phyloP scores from a whole-genome alignment of 2,329 filamentous ascomycete genomes.

The Xylariaceae sp. region DNA sequence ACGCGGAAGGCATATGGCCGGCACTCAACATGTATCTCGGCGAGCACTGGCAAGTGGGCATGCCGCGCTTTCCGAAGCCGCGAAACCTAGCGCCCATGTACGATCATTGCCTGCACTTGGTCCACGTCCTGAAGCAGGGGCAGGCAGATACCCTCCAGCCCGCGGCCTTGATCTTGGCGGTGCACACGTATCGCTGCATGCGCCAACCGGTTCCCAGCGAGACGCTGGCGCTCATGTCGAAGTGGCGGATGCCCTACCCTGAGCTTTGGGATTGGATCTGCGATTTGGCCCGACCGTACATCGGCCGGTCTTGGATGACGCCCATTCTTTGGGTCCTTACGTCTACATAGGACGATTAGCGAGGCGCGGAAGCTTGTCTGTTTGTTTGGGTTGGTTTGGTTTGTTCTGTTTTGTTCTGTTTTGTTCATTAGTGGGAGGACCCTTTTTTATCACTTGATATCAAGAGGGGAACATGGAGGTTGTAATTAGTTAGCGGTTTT shows the following conservation, averaged over 20 bases:
- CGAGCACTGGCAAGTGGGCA: not conserved
- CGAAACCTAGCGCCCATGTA: not conserved
- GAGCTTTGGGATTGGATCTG: no score
- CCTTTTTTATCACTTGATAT: no score
- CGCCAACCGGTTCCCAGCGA: not conserved
- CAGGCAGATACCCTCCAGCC: not conserved
- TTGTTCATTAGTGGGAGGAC: no score
- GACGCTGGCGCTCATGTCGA: not conserved
- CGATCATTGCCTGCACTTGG: not conserved
- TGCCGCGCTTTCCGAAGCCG: not conserved
- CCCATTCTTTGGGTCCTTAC: no score
- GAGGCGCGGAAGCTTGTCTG: no score
- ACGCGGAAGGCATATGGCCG: not conserved
- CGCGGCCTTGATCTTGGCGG: not conserved
- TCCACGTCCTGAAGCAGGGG: not conserved
- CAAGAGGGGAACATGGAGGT: no score
- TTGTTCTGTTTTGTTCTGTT: no score
- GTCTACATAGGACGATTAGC: no score
- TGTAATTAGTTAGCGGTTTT: no score
- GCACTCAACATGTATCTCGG: not conserved
- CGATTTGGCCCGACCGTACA: no score
- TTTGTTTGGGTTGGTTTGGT: no score
- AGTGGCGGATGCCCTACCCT: not conserved
- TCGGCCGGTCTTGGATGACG: no score
- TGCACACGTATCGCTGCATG: not conserved